phyloP scores from a whole-genome alignment of 768 basidiomycete species.

The Lactarius vividus region DNA sequence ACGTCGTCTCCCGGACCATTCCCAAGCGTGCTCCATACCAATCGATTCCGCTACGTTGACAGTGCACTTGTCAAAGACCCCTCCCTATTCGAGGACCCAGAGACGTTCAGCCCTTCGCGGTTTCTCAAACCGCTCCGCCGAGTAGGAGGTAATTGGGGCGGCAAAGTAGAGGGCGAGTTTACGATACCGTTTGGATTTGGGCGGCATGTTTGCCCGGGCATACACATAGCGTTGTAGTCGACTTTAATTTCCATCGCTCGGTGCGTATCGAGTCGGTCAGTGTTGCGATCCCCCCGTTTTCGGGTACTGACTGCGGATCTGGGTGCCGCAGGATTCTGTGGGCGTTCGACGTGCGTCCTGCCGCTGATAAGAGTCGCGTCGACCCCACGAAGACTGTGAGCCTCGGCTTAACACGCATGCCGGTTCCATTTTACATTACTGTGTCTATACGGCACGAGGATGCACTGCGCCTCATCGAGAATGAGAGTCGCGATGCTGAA shows the following conservation, averaged over 20 bases:
- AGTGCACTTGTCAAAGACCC: constrained; percentile 27
- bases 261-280: constrained; percentile 1
- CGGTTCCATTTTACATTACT: constrained; percentile 6
- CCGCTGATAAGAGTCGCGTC: background rate
- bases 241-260: constrained; percentile 22
- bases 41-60: background rate
- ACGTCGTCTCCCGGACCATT: background rate
- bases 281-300: background rate
- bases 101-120: constrained; percentile 31
- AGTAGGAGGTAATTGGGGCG: constrained; percentile 5
- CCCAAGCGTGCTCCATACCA: background rate
- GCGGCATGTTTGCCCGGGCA: constrained; percentile 28
- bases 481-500: constrained; percentile 16
- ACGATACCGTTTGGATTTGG: constrained; percentile 30
- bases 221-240: constrained; percentile 26
- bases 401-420: constrained; percentile 8
- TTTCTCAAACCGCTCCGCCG: constrained; percentile 23
- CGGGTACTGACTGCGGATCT: background rate
- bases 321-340: constrained; percentile 18
- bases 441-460: background rate
- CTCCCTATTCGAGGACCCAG: constrained; percentile 28
- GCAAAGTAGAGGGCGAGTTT: constrained; percentile 23
- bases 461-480: constrained; percentile 13
- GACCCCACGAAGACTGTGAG: constrained; percentile 2
- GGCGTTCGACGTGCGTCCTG: constrained; percentile 27